Evolutionary conservation across 2,329 filamentous ascomycete genomes (phyloP), one percentile per base, ranked within the genome.

Genomic region (Didymella glomerata): DNA sequence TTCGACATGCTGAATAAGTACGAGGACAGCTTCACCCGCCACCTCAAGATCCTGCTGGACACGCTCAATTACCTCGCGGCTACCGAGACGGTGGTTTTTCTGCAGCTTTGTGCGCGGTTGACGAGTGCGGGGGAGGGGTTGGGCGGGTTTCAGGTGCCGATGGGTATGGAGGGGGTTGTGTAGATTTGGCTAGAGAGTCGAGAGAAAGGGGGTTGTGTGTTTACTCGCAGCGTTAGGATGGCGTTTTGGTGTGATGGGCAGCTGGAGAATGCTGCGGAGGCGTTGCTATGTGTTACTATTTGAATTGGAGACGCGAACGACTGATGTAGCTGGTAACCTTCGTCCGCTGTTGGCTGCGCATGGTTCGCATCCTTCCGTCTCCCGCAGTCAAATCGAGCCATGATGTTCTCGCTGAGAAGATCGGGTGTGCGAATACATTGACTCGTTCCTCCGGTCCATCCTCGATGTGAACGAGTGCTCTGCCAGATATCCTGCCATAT

Each of bases 41-140:
- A 98, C 78, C 79, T 99, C 69, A 93, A 96, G 80, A 97, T 98
- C 66, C 78, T 99, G 69, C 87, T 98, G 36, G 95, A 98, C 75
- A 94, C 92, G 61, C 83, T 99, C 63, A 98, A 99, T 70, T 97
- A 98, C 77, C 96, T 97, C 69, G 95, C 95, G 2, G 95, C 95
- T 0, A 98, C 95, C 0, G 95, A 99, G 81, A 98, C 95, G 38
- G 94, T 97, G 3, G 95, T 97, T 18, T 84, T 99, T 65, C 80
- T 98, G 62, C 94, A 93, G 65, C 82, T 99, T 16, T 96, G 92
- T 73, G 92, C 92, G 13, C 81, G 92, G 61, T 75, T 96, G 71
- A 93, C 90, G 70, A 92, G 90, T 59, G 92, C 91, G 13, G 92
- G 91, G 61, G 90, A 93, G 73, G 91, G 90, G 2, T 42, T 71